A percentile compares a stretch with the other conserved stretches of the same genome.
phyloP scores from a whole-genome alignment of 1,284 basidiomycete genomes.

The Melampsora americana region DNA sequence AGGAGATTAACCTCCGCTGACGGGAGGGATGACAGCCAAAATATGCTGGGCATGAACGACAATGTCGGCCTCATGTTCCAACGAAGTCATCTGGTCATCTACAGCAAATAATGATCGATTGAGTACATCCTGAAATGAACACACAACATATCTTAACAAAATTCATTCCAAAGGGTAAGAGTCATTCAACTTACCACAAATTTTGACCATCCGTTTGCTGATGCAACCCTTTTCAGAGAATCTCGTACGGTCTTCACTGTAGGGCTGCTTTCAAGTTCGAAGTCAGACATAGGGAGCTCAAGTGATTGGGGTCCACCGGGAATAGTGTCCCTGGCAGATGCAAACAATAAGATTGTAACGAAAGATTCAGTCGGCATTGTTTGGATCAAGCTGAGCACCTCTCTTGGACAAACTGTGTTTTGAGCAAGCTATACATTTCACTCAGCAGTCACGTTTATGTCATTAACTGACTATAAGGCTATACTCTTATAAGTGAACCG shows the following conservation, averaged over 20 bases:
- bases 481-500: neutral
- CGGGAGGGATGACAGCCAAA: neutral
- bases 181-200: neutral
- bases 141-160: no score
- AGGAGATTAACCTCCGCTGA: neutral
- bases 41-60: neutral
- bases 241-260: neutral
- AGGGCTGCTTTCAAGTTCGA: neutral
- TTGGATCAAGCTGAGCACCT: neutral
- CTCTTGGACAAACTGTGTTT: neutral
- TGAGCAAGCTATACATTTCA: neutral
- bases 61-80: neutral
- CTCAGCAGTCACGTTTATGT: neutral
- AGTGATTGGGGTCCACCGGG: neutral
- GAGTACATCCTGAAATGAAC: neutral
- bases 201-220: neutral
- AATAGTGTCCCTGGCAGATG: neutral
- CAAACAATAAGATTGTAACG: neutral
- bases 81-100: slow-evolving; percentile 1
- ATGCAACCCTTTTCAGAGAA: neutral
- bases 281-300: neutral
- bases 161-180: no score
- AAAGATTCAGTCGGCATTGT: neutral
- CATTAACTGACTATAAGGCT: neutral
- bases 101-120: neutral